Evolutionary conservation across 495 filamentous ascomycete species (phyloP).

Genomic region (Penicillium bovifimosum): DNA sequence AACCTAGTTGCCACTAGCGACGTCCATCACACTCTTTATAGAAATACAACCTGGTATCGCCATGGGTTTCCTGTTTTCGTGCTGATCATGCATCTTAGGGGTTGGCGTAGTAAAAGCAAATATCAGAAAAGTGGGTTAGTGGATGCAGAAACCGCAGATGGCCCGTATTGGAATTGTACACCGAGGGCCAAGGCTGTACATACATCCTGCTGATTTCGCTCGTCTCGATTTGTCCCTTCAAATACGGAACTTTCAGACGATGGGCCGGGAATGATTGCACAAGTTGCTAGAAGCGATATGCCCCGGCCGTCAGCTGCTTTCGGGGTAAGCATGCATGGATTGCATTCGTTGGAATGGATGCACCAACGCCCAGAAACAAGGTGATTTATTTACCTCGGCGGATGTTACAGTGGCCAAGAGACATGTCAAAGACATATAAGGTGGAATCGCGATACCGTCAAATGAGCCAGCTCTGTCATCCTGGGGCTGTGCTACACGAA

Average conservation of each 20-base stretch:
- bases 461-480: neutral
- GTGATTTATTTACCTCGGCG: neutral
- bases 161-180: neutral
- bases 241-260: constrained; percentile 1
- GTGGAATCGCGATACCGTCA: neutral
- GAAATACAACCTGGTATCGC: constrained; percentile 1
- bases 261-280: neutral
- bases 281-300: neutral
- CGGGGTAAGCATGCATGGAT: neutral
- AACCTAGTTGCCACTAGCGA: neutral
- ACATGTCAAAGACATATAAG: neutral
- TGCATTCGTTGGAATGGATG: constrained; percentile 2
- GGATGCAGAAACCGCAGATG: neutral
- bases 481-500: neutral
- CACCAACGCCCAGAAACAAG: neutral
- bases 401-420: neutral
- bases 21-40: neutral
- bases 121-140: neutral
- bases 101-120: neutral
- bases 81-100: constrained; percentile 10
- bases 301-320: constrained; percentile 1
- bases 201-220: neutral
- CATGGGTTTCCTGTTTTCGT: constrained; percentile 6
- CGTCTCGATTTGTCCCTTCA: neutral
- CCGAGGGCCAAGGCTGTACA: constrained; percentile 2